Evolutionary conservation across 345 rosid genomes (phyloP).

Genomic region (Raphanus raphanistrum): DNA sequence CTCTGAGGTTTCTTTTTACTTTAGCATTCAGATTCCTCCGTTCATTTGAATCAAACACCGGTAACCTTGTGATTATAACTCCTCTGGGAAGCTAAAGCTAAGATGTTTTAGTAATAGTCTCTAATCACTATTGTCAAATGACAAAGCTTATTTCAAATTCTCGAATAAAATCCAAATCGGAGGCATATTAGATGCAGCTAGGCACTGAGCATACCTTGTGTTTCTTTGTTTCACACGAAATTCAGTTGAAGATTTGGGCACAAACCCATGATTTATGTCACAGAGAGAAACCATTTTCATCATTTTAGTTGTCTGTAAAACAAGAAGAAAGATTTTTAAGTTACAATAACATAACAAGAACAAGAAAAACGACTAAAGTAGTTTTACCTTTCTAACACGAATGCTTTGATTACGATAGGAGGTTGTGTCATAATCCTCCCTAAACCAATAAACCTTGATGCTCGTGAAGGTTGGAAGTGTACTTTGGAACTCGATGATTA

Average conservation of each 20-base stretch:
- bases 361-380: neutral
- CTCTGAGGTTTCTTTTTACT: neutral
- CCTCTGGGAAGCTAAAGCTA: constrained; percentile 36
- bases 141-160: neutral
- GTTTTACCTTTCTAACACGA: constrained; percentile 29
- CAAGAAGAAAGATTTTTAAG: neutral
- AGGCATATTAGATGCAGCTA: neutral
- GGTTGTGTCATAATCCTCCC: neutral
- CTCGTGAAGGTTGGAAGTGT: neutral
- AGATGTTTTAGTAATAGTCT: constrained; percentile 19
- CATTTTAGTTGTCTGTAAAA: constrained; percentile 23
- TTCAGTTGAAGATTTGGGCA: constrained; percentile 7
- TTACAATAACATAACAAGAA: constrained; percentile 14
- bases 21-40: neutral
- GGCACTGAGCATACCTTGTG: constrained; percentile 27
- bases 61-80: constrained; percentile 12
- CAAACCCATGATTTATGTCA: constrained; percentile 15
- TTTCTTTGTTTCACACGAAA: constrained; percentile 10
- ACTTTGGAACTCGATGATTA: neutral
- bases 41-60: constrained; percentile 12
- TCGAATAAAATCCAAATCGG: neutral
- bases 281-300: constrained; percentile 34
- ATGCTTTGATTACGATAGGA: neutral
- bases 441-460: too few relatives aligned
- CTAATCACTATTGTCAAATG: constrained; percentile 1